Conservation (phyloP, 345 rosid species). For the Punica granatum region DNA sequence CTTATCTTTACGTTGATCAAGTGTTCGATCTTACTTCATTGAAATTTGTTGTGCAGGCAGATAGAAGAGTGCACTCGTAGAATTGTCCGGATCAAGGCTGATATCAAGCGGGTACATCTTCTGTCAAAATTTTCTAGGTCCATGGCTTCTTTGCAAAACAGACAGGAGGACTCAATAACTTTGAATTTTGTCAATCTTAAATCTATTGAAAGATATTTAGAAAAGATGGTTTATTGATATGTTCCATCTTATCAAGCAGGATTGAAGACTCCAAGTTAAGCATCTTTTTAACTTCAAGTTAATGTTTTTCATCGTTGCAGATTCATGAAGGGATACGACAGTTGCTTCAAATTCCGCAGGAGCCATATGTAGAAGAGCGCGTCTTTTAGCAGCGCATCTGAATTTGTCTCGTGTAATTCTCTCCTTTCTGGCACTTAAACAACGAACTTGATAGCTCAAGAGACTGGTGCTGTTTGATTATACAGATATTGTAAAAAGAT, state of each 20-base stretch:
- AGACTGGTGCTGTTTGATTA: no score
- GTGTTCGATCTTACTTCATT: background rate
- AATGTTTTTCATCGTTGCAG: conserved; percentile 1
- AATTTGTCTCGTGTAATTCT: background rate
- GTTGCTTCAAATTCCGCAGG: conserved; percentile 14
- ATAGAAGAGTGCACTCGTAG: conserved; percentile 48
- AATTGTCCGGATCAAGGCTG: conserved; percentile 69
- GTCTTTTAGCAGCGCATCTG: conserved; percentile 1
- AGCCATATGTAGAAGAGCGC: background rate
- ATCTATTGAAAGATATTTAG: no score
- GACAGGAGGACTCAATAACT: background rate
- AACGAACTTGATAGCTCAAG: no score
- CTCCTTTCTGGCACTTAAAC: background rate
- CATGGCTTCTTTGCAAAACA: background rate
- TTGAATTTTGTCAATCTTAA: no score
- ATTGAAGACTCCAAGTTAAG: no score
- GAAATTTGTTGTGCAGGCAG: conserved; percentile 36
- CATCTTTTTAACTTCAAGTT: background rate
- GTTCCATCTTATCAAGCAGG: no score
- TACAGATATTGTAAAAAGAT: no score
- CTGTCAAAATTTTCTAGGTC: background rate
- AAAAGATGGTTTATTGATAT: background rate
- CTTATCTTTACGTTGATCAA: background rate
- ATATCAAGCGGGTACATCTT: conserved; percentile 60
- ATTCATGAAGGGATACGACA: conserved; percentile 14